These are phyloP conservation scores for Wakefieldia striispora DNA, from an alignment of 768 basidiomycete genomes.

Conservation along the genomic window DNA sequence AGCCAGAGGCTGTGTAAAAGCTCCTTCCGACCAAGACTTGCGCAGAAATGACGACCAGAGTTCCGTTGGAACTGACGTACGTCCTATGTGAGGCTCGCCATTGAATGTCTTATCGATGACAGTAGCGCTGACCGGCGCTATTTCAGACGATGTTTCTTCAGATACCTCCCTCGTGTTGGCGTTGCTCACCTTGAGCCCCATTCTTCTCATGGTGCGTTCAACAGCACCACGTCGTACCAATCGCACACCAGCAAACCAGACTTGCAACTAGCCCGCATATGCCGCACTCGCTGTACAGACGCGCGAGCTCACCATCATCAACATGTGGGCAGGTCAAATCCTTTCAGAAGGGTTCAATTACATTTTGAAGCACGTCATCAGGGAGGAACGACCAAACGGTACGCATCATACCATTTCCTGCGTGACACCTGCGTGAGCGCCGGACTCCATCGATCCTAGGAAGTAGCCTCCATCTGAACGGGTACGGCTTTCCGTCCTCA, in stretches of 20 bases:
- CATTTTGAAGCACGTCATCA: constrained; percentile 62
- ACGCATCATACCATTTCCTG: constrained; percentile 18
- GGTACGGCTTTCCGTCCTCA: constrained; percentile 86
- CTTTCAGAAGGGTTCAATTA: constrained; percentile 69
- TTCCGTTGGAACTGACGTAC: constrained; percentile 64
- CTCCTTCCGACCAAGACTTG: not conserved
- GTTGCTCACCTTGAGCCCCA: constrained; percentile 64
- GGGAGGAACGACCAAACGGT: constrained; percentile 70
- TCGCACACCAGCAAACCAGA: constrained; percentile 1
- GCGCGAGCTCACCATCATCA: constrained; percentile 74
- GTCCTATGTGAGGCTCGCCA: constrained; percentile 51
- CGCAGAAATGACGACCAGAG: constrained; percentile 19
- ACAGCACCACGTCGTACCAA: not conserved
- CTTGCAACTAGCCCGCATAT: constrained; percentile 62
- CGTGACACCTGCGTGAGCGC: not conserved
- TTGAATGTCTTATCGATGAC: not conserved
- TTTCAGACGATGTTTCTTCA: constrained; percentile 61
- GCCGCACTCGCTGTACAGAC: constrained; percentile 71
- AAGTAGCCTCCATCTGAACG: constrained; percentile 37
- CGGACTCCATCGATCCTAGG: constrained; percentile 12
- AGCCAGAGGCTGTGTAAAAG: not conserved
- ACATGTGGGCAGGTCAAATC: constrained; percentile 83
- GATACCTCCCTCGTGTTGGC: constrained; percentile 55
- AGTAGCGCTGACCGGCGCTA: not conserved
- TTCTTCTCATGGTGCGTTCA: constrained; percentile 62